These are phyloP conservation scores for Phytophthora uliginosa DNA, from an alignment of 352 stramenopile species.

Conservation along the genomic window DNA sequence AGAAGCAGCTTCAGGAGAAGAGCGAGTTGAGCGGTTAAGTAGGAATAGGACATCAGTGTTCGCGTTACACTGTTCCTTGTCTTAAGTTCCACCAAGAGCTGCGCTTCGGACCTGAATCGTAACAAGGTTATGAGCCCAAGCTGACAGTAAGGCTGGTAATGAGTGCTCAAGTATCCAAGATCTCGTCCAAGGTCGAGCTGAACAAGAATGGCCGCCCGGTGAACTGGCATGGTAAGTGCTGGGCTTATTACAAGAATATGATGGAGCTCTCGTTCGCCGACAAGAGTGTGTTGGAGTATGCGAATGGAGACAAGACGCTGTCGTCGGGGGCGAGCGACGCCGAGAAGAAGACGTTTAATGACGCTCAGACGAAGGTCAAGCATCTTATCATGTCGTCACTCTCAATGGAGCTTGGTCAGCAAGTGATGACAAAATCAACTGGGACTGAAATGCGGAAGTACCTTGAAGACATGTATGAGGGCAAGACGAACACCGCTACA, in stretches of 20 bases:
- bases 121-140: constrained; percentile 25
- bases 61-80: background rate
- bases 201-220: constrained; percentile 22
- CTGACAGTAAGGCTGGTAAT: background rate
- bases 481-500: background rate
- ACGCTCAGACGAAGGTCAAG: constrained; percentile 14
- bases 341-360: no score
- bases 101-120: background rate
- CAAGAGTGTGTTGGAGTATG: background rate
- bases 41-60: no score
- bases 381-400: constrained; percentile 14
- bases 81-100: background rate
- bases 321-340: background rate
- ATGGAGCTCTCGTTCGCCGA: constrained; percentile 15
- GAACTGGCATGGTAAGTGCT: constrained; percentile 15
- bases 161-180: constrained; percentile 10
- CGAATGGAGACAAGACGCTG: background rate
- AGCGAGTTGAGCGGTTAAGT: no score
- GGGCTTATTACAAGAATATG: constrained; percentile 21
- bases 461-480: background rate
- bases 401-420: background rate
- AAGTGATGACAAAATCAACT: background rate
- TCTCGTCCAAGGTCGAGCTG: constrained; percentile 20
- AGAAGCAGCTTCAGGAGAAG: no score
- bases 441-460: background rate